A percentile compares a stretch with the other conserved stretches of the same genome.
Evolutionary conservation across 2,329 filamentous ascomycete genomes (phyloP).

Genomic region (Teratosphaeria viscida): DNA sequence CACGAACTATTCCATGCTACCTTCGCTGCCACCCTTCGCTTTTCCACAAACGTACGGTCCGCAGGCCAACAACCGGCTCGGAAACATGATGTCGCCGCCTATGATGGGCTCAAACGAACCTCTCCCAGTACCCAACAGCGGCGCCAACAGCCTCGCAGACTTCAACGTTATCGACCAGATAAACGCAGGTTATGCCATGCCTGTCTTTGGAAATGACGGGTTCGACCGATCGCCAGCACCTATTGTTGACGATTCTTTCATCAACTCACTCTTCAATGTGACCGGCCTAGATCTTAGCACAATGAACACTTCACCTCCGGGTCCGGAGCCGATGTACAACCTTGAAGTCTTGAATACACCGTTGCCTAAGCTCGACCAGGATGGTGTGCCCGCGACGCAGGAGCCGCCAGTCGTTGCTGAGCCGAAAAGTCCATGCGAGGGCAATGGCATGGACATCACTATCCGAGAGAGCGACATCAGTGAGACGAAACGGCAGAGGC

Average conservation of each 20-base stretch:
- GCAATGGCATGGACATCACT: conserved; percentile 54
- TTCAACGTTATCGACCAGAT: conserved; percentile 33
- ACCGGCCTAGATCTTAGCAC: conserved; percentile 7
- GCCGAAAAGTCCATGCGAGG: not conserved
- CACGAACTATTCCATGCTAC: conserved; percentile 11
- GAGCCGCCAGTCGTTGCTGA: not conserved
- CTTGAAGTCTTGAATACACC: conserved; percentile 10
- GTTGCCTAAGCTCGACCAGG: conserved; percentile 16
- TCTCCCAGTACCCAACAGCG: conserved; percentile 12
- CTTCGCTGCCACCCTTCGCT: conserved; percentile 18
- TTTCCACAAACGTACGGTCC: conserved; percentile 9
- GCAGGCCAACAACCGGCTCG: conserved; percentile 5
- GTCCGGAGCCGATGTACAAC: conserved; percentile 11
- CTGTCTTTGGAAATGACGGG: conserved; percentile 76
- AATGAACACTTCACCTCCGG: conserved; percentile 8
- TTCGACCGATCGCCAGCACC: conserved; percentile 70
- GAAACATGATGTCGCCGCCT: conserved; percentile 16
- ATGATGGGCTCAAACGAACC: conserved; percentile 11
- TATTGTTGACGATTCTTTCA: conserved; percentile 18
- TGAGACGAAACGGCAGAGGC: conserved; percentile 67
- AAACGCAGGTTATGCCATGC: conserved; percentile 54
- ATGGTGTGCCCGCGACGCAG: conserved; percentile 3
- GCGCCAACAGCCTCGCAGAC: conserved; percentile 15
- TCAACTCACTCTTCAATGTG: conserved; percentile 15
- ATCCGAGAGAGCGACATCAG: conserved; percentile 72